Evolutionary conservation across 345 rosid species (phyloP), one percentile per base, ranked within the genome.

Genomic region (Eucalyptus sp.): DNA sequence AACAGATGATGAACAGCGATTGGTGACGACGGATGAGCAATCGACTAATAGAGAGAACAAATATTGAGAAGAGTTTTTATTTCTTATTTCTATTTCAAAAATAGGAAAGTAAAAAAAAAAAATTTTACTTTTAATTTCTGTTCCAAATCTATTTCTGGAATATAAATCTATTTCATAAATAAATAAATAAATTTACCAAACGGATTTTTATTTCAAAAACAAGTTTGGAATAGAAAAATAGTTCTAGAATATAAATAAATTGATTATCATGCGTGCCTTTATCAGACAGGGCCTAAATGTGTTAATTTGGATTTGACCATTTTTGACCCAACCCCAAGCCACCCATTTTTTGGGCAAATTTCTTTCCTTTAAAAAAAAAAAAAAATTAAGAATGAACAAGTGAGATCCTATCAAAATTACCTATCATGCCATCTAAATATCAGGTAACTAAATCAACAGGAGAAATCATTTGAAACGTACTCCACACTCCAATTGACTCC

Each of bases 191-290:
- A 52, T 18, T 7, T 52, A 18, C 2, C 0, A 52, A 52, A 52
- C 0, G 2, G 10, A 52, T 52, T 52, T 52, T 0, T 18, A 52
- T 52, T 52, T 1, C 3, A 3, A 0, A 51, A 51, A 6, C 0
- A 52, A 18, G 25, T 52, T 3, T 1, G 24, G 0, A 52, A 52
- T 52, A 52, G 1, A 18, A 52, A 52, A 52, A 7, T 52, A 52
- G 1, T 18, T 18, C 0, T 7, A 0, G 8, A 52, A 3, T 1
- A 3, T 0, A 52, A 18, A 52, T 52, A 52, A 0, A 52, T 18
- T 52, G 0, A 4, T 52, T 20, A 52, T 52, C 10, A 18, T 52
- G 0, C 4, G 58, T 0, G 0, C 4, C 0, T 13, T 24, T 41
- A 41, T 41, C 41, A 37, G 41, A 41, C 4, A 49, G 7, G 52